phyloP scores from a whole-genome alignment of 2,329 filamentous ascomycete species.

The Blastomyces gilchristii region DNA sequence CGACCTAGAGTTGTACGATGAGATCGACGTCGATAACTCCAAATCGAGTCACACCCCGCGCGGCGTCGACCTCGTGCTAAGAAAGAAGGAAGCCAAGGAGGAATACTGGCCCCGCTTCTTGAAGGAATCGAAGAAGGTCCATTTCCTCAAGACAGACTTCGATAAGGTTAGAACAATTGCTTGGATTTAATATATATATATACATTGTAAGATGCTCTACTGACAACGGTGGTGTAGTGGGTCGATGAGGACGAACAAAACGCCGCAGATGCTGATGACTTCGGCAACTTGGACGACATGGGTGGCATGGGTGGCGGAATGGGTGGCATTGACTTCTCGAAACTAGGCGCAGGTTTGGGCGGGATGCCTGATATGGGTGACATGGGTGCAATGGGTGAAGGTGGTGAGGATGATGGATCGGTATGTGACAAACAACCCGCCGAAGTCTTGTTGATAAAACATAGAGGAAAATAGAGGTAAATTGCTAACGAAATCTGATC shows the following conservation, averaged over 20 bases:
- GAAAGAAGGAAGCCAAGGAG: slow-evolving; percentile 92
- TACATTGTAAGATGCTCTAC: not conserved
- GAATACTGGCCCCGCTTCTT: slow-evolving; percentile 94
- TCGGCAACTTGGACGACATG: slow-evolving; percentile 44
- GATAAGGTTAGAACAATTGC: slow-evolving; percentile 58
- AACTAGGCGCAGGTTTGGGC: slow-evolving; percentile 32
- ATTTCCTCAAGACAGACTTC: slow-evolving; percentile 98
- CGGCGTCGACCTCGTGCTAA: slow-evolving; percentile 79
- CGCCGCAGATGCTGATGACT: slow-evolving; percentile 71
- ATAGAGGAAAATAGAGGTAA: not conserved
- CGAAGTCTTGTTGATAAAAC: not conserved
- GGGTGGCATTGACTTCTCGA: slow-evolving; percentile 29
- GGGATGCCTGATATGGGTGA: slow-evolving; percentile 34
- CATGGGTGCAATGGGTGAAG: slow-evolving; percentile 21
- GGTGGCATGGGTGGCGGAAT: slow-evolving; percentile 46
- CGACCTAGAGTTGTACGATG: slow-evolving; percentile 75
- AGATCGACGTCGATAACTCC: slow-evolving; percentile 77
- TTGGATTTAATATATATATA: not conserved
- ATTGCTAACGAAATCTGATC: slow-evolving; percentile 11
- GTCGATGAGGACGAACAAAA: slow-evolving; percentile 98
- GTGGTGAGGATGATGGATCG: slow-evolving; percentile 29
- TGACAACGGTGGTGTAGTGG: slow-evolving; percentile 47
- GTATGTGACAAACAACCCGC: slow-evolving; percentile 1
- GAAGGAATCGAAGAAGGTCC: slow-evolving; percentile 79
- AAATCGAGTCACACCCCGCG: slow-evolving; percentile 82